phyloP scores from a whole-genome alignment of 352 stramenopile species.

The Globisporangium splendens region DNA sequence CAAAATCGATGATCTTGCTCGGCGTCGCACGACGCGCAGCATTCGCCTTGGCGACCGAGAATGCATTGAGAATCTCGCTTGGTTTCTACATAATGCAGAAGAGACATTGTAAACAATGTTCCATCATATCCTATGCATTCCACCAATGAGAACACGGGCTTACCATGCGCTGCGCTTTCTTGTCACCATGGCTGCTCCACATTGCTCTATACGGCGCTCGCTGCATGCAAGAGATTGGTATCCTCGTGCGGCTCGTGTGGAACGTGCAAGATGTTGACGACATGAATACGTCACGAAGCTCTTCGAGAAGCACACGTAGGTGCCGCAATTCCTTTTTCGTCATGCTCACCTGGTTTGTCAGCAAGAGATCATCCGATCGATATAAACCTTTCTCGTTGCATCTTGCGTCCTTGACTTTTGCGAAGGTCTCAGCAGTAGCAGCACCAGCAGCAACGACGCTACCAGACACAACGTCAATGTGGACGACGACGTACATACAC shows the following conservation, averaged over 20 bases:
- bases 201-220: slow-evolving; percentile 4
- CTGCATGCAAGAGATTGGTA: neutral
- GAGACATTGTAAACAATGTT: neutral
- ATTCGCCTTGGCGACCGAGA: slow-evolving; percentile 48
- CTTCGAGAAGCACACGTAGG: slow-evolving; percentile 1
- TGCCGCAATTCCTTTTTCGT: too few relatives aligned
- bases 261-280: neutral
- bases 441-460: neutral
- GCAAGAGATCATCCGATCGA: too few relatives aligned
- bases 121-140: too few relatives aligned
- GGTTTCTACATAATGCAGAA: slow-evolving; percentile 36
- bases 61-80: slow-evolving; percentile 63
- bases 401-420: neutral
- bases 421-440: slow-evolving; percentile 1
- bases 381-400: too few relatives aligned
- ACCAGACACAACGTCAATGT: too few relatives aligned
- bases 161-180: slow-evolving; percentile 19
- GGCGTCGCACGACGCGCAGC: slow-evolving; percentile 28
- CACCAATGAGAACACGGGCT: neutral
- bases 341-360: too few relatives aligned
- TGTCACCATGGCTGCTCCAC: slow-evolving; percentile 16
- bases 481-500: slow-evolving; percentile 2
- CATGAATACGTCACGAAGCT: neutral
- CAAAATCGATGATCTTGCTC: slow-evolving; percentile 56
- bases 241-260: neutral